Evolutionary conservation across 176 grass and related monocot species (phyloP).

Genomic region (Oryza punctata): DNA sequence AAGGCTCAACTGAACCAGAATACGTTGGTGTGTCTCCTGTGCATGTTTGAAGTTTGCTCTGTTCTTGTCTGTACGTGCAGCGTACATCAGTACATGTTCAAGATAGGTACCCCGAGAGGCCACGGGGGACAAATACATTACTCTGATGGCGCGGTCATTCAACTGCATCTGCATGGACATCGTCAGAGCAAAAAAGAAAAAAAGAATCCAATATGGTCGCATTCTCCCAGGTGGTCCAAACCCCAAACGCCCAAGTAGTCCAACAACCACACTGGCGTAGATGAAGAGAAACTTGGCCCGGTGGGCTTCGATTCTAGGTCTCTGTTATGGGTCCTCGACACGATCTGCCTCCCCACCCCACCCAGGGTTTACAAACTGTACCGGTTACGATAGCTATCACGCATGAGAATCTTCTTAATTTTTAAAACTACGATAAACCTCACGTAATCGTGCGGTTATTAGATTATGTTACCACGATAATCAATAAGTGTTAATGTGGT

Average conservation of each 20-base stretch:
- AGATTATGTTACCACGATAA: too few relatives aligned
- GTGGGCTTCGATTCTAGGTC: not conserved
- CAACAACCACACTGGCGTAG: not conserved
- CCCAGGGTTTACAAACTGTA: too few relatives aligned
- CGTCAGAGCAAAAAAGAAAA: not conserved
- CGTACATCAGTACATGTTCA: not conserved
- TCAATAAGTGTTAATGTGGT: too few relatives aligned
- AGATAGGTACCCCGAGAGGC: not conserved
- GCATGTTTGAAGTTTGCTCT: not conserved
- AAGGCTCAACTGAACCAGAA: not conserved
- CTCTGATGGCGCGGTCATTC: constrained; percentile 6
- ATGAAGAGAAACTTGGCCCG: not conserved
- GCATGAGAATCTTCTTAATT: too few relatives aligned
- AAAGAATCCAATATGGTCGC: not conserved
- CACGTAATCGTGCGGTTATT: too few relatives aligned
- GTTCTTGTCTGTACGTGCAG: not conserved
- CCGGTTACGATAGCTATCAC: too few relatives aligned
- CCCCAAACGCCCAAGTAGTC: not conserved
- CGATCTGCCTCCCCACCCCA: too few relatives aligned
- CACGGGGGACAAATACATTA: not conserved
- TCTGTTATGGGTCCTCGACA: not conserved
- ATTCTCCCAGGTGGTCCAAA: constrained; percentile 28
- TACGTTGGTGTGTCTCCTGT: not conserved
- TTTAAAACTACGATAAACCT: too few relatives aligned
- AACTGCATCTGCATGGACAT: not conserved